These are phyloP conservation scores for Rhizopogon vinicolor DNA, from an alignment of 768 basidiomycete species.

Conservation along the genomic window DNA sequence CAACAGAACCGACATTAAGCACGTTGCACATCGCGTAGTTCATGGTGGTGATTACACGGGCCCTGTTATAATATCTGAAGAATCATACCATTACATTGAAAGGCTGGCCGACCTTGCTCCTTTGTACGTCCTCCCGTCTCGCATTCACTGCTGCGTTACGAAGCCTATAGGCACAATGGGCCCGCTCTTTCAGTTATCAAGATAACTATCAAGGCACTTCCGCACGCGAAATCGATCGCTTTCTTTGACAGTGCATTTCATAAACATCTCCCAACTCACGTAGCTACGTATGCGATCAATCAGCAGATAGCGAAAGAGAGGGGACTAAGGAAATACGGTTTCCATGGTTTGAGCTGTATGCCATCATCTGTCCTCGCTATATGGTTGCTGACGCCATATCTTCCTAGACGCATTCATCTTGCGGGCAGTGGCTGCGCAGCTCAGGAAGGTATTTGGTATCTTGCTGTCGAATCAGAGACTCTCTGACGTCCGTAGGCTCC, in stretches of 20 bases:
- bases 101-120: constrained; percentile 78
- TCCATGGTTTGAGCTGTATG: constrained; percentile 79
- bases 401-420: constrained; percentile 62
- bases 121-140: constrained; percentile 41
- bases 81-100: constrained; percentile 70
- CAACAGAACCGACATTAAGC: constrained; percentile 38
- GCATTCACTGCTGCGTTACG: neutral
- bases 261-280: constrained; percentile 65
- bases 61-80: constrained; percentile 62
- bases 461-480: neutral
- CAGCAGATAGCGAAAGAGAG: constrained; percentile 54
- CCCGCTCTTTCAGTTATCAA: constrained; percentile 56
- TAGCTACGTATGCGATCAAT: constrained; percentile 77
- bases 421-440: constrained; percentile 50
- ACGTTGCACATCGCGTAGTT: constrained; percentile 78
- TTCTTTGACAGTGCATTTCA: constrained; percentile 91
- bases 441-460: constrained; percentile 42
- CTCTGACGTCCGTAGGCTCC: constrained; percentile 27
- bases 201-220: constrained; percentile 57
- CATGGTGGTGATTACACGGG: constrained; percentile 80
- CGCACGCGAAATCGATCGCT: constrained; percentile 68
- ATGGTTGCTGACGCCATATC: neutral
- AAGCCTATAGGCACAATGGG: constrained; percentile 49
- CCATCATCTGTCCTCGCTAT: neutral
- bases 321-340: constrained; percentile 85